phyloP scores from a whole-genome alignment of 176 grass and related monocot genomes.

The Avena sativa region DNA sequence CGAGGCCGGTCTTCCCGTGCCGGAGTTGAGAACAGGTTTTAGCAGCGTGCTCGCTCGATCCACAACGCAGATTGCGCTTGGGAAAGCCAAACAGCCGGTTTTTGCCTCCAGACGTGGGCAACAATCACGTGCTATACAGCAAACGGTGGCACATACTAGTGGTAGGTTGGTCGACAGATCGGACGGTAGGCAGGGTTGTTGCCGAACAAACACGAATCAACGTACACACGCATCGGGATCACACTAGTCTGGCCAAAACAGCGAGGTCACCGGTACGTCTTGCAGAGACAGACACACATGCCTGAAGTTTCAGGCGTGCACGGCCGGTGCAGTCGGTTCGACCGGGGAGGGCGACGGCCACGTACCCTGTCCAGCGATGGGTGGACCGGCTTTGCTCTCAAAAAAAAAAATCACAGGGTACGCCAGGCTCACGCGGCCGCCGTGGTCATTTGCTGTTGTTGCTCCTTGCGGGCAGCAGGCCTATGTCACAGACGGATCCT shows the following conservation, averaged over 20 bases:
- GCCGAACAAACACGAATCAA: not conserved
- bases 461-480: constrained; percentile 28
- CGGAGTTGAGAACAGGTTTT: too few species aligned
- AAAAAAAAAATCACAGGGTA: not conserved
- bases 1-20: too few species aligned
- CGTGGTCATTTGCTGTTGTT: constrained; percentile 31
- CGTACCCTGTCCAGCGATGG: constrained; percentile 38
- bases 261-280: not conserved
- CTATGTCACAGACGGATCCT: constrained; percentile 47
- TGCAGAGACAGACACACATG: not conserved
- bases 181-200: constrained; percentile 1
- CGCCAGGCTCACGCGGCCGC: constrained; percentile 32
- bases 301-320: constrained; percentile 3
- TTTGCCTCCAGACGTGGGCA: too few species aligned
- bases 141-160: too few species aligned
- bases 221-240: not conserved
- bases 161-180: not conserved
- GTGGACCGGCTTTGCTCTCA: not conserved
- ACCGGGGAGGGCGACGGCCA: not conserved
- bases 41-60: too few species aligned
- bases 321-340: not conserved
- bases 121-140: too few species aligned
- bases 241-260: not conserved
- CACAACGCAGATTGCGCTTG: too few species aligned
- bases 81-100: too few species aligned